Conservation (phyloP, 192 early-diverging fungal genomes). For the Paraglomus brasilianum region DNA sequence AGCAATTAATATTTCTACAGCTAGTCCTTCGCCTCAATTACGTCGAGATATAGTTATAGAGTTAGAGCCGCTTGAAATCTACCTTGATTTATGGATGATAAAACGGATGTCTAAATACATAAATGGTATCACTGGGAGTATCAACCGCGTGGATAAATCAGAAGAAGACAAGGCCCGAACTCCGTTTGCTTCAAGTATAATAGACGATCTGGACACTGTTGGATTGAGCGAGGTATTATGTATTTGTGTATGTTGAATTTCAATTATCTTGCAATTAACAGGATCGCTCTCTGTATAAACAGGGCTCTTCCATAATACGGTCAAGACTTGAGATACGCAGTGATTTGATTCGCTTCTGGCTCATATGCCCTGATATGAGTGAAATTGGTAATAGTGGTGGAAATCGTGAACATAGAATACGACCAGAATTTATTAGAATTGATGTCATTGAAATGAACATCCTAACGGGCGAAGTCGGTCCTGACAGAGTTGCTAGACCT, state of each 20-base stretch:
- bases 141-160: neutral
- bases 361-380: constrained; percentile 24
- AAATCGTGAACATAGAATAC: constrained; percentile 10
- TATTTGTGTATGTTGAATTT: neutral
- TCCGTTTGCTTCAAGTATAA: constrained; percentile 33
- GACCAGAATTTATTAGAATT: constrained; percentile 6
- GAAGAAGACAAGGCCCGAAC: constrained; percentile 13
- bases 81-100: constrained; percentile 46
- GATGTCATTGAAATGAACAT: constrained; percentile 21
- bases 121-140: constrained; percentile 32
- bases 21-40: too few species aligned
- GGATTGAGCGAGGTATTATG: constrained; percentile 30
- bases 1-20: too few species aligned
- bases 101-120: constrained; percentile 48
- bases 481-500: neutral
- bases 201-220: constrained; percentile 37
- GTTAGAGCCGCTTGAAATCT: constrained; percentile 48
- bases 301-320: neutral
- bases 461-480: neutral
- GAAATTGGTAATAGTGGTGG: too few species aligned
- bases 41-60: constrained; percentile 44
- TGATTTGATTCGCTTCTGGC: constrained; percentile 14
- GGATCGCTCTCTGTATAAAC: neutral
- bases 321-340: neutral
- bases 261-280: neutral